Base-by-base conservation (phyloP, 75 land plant genomes). In the Gnetum montanum region DNA sequence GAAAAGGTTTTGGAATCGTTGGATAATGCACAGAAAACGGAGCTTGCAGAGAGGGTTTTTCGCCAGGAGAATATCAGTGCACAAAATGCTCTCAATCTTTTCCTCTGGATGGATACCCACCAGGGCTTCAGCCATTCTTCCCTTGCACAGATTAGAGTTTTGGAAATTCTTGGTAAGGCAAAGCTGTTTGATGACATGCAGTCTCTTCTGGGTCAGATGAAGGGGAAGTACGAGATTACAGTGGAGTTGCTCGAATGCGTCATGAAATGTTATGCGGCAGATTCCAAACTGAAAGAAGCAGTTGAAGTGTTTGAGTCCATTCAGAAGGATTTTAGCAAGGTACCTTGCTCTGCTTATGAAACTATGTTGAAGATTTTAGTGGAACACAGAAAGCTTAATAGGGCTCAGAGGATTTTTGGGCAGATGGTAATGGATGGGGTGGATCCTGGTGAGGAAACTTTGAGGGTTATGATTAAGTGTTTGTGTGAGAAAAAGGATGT, bases 401-500 rank as follows among this genome's bases (percentile, higher is more conserved):
- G 54, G 15, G 81, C 77, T 8, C 33, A 45, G 31, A 61, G 37
- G 22, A 16, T 78, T 18, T 70, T 52, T 44, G 12, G 19, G 34
- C 50, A 59, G 5, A 19, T 60, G 20, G 22, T 50, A 13, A 43
- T 49, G n/a, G 37, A 31, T 36, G 54, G 54, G 1, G 15, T 78
- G 8, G 38, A 26, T 1, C 67, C 71, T 2, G 43, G 64, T 74
- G 63, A 40, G 24, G 49, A 64, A 51, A 69, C 86, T 29, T 78
- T 54, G 20, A 71, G 70, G 0, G 71, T 66, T 15, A 55, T 71
- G 61, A 43, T 78, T 31, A 64, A 49, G 28, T 68, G 71, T 31
- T 46, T 62, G 22, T 70, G 74, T 56, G 62, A 58, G 69, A 67
- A 46, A 43, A 62, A 68, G 8, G 65, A 74, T n/a, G 65, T 72